Evolutionary conservation across 2,329 filamentous ascomycete genomes (phyloP), one percentile per base, ranked within the genome.

Genomic region (Xylariaceae sp.): DNA sequence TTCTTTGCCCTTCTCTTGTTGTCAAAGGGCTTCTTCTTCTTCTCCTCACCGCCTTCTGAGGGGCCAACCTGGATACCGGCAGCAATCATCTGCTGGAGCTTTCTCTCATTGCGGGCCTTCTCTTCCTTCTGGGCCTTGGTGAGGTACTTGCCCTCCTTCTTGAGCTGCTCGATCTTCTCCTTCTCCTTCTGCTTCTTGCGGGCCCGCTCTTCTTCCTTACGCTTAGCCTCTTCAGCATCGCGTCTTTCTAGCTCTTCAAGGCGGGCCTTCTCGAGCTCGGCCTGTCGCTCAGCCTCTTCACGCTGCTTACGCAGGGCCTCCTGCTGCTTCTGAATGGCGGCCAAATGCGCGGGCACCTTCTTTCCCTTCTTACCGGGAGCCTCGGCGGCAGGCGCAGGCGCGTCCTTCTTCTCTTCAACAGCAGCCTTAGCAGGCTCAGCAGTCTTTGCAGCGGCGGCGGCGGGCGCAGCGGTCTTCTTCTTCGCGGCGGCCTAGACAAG

Each of bases 111-210:
- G 68, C 86, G 83, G 23, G 87, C 86, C 76, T 91, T 90, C 71
- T 90, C 88, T 68, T 92, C 89, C 71, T 87, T 89, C 72, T 95
- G 89, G 11, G 90, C 89, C 76, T 93, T 92, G 65, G 90, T 93
- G 70, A 93, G 77, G 75, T 88, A 93, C 71, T 90, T 93, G 73
- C 90, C 90, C 73, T 92, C 89, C 73, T 89, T 90, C 82, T 93
- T 94, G 58, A 91, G 83, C 76, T 93, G 88, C 71, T 94, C 90
- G 62, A 93, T 87, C 75, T 84, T 90, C 73, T 92, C 88, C 79
- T 89, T 93, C 69, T 95, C 90, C 72, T 85, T 91, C 69, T 91
- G 89, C 80, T 93, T 94, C 81, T 89, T 93, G 49, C 85, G 76
- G 1, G 86, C 85, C 74, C 85, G 90, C 55, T 86, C 85, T 70